Percentiles rank a stretch among this genome's conserved stretches.
Conservation (phyloP, 2,329 filamentous ascomycete genomes). For the Diaporthe sp. region DNA sequence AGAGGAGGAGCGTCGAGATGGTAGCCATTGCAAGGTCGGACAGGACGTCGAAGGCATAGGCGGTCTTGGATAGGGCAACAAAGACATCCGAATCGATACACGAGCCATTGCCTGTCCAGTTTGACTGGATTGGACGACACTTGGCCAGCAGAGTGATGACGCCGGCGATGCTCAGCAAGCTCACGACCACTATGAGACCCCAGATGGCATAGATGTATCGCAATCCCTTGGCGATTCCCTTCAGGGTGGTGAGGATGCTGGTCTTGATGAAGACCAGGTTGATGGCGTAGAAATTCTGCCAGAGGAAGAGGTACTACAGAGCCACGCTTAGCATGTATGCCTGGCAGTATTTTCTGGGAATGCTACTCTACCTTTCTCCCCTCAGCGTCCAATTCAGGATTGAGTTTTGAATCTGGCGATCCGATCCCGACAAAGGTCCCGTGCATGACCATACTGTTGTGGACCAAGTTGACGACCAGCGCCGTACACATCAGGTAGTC, state of each 20-base stretch:
- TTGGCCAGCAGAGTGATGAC: slow-evolving; percentile 39
- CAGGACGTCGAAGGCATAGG: slow-evolving; percentile 39
- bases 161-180: slow-evolving; percentile 37
- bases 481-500: slow-evolving; percentile 41
- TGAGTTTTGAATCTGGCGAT: slow-evolving; percentile 39
- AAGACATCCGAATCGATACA: slow-evolving; percentile 39
- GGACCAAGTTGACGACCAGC: slow-evolving; percentile 41
- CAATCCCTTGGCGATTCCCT: slow-evolving; percentile 33
- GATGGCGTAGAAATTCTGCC: slow-evolving; percentile 40
- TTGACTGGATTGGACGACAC: slow-evolving; percentile 40
- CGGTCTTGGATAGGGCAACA: slow-evolving; percentile 40
- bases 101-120: slow-evolving; percentile 37
- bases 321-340: not conserved
- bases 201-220: slow-evolving; percentile 37
- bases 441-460: slow-evolving; percentile 41
- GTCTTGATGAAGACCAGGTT: slow-evolving; percentile 41
- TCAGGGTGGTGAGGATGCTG: slow-evolving; percentile 39
- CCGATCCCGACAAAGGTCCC: slow-evolving; percentile 41
- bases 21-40: slow-evolving; percentile 39
- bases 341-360: not conserved
- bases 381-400: slow-evolving; percentile 35
- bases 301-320: slow-evolving; percentile 41
- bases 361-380: slow-evolving; percentile 33
- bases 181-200: slow-evolving; percentile 39
- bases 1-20: slow-evolving; percentile 39